phyloP scores from a whole-genome alignment of 2,329 filamentous ascomycete species.

The Ceratocystis cubensis region DNA sequence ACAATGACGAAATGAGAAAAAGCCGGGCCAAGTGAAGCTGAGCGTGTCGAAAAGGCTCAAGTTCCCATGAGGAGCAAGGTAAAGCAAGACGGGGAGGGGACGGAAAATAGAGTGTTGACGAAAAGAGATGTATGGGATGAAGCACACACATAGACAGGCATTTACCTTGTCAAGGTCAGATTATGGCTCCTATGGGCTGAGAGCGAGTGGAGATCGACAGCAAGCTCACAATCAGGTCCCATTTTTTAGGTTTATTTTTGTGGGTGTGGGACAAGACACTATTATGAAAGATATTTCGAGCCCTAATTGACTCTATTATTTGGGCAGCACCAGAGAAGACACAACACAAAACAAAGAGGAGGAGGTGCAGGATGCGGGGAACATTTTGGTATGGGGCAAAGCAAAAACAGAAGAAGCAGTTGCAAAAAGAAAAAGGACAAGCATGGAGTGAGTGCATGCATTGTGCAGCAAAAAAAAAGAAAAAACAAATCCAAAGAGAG shows the following conservation, averaged over 20 bases:
- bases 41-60: neutral
- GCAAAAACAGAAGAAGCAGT: neutral
- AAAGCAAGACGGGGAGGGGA: neutral
- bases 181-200: neutral
- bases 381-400: too few relatives aligned
- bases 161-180: neutral
- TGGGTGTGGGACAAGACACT: neutral
- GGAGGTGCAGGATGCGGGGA: too few relatives aligned
- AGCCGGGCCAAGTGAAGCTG: neutral
- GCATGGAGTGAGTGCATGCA: neutral
- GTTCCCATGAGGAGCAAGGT: neutral
- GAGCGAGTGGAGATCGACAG: neutral
- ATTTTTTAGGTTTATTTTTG: neutral
- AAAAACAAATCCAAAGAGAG: neutral
- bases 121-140: neutral
- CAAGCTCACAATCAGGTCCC: neutral
- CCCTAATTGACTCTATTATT: neutral
- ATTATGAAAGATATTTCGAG: neutral
- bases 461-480: neutral
- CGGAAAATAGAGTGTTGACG: neutral
- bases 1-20: neutral
- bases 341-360: neutral
- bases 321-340: neutral
- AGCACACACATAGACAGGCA: neutral
- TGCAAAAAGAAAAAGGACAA: neutral